These are phyloP conservation scores for Glaciozyma antarctica DNA, from an alignment of 768 basidiomycete genomes.

Conservation along the genomic window DNA sequence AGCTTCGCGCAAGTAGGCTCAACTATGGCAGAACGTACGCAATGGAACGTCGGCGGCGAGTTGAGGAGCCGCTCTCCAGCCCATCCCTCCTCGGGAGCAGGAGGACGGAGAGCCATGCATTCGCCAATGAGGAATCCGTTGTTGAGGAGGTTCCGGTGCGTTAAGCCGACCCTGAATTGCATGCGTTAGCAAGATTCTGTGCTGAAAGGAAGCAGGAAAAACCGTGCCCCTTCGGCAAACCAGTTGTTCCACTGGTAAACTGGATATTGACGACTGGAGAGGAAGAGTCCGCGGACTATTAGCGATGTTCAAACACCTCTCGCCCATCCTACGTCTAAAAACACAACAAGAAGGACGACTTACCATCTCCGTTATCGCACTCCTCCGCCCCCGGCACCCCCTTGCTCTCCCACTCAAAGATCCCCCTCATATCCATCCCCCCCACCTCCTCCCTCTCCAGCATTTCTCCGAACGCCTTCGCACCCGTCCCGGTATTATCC, in stretches of 20 bases:
- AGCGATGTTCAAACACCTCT: neutral
- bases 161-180: slow-evolving; percentile 46
- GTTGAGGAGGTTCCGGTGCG: slow-evolving; percentile 68
- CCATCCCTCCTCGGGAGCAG: slow-evolving; percentile 50
- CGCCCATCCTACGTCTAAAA: slow-evolving; percentile 40
- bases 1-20: neutral
- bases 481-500: slow-evolving; percentile 45
- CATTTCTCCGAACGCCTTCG: neutral
- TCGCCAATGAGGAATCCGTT: slow-evolving; percentile 62
- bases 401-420: slow-evolving; percentile 1
- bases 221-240: slow-evolving; percentile 76
- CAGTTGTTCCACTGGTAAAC: slow-evolving; percentile 83
- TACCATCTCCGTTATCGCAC: no score
- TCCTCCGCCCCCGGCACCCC: neutral
- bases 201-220: slow-evolving; percentile 27
- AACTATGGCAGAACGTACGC: slow-evolving; percentile 50
- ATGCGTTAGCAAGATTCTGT: neutral
- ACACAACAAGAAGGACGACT: slow-evolving; percentile 36
- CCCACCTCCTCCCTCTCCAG: neutral
- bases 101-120: slow-evolving; percentile 53
- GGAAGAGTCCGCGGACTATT: neutral
- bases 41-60: slow-evolving; percentile 75
- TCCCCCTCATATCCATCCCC: neutral
- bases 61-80: slow-evolving; percentile 42
- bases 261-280: slow-evolving; percentile 61